Conservation (phyloP, 129 eudicot species). For the Helianthus annuus region HanXRQr2.0-SUNRISE NC_035437.2:72236778-72237277, state of each 20-base stretch:
- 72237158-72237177: constrained; percentile 27
- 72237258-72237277: constrained; percentile 19
- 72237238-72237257: constrained; percentile 22
- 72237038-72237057: constrained; percentile 89
- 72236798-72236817: constrained; percentile 72
- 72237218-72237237: constrained; percentile 40
- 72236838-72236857: constrained; percentile 77
- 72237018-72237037: constrained; percentile 90
- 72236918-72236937: constrained; percentile 33
- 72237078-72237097: constrained; percentile 83
- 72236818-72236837: constrained; percentile 78
- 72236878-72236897: constrained; percentile 76
- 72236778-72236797: neutral
- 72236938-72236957: neutral
- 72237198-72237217: constrained; percentile 28
- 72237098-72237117: constrained; percentile 99
- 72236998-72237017: constrained; percentile 88
- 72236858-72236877: constrained; percentile 88
- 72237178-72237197: constrained; percentile 17
- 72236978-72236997: constrained; percentile 33
- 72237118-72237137: constrained; percentile 92
- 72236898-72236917: constrained; percentile 95
- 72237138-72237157: constrained; percentile 96
- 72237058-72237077: constrained; percentile 82
- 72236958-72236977: neutral